Conservation (phyloP, 495 filamentous ascomycete species). For the Chaetomium fimeti region DNA sequence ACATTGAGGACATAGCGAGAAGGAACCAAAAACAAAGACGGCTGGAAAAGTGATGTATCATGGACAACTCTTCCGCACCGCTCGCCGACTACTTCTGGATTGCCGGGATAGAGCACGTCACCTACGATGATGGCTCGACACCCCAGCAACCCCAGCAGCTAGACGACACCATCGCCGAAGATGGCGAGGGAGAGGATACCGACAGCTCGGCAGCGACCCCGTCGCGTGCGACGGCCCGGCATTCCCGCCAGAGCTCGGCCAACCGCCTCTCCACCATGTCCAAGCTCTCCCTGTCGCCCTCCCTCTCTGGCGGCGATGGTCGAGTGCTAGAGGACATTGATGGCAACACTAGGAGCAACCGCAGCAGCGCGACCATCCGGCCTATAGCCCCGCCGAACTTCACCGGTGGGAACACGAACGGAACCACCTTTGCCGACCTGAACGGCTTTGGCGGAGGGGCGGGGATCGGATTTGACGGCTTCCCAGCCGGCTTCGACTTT, state of each 20-base stretch:
- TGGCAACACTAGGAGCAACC: conserved; percentile 71
- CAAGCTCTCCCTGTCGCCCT: conserved; percentile 52
- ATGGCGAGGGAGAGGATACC: conserved; percentile 56
- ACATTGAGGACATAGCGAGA: not conserved
- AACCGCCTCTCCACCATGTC: conserved; percentile 66
- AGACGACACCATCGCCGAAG: conserved; percentile 79
- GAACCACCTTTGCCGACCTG: not conserved
- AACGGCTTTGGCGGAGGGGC: conserved; percentile 28
- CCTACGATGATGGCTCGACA: conserved; percentile 51
- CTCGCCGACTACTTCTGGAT: conserved; percentile 99
- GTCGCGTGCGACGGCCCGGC: conserved; percentile 55
- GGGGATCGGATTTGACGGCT: conserved; percentile 30
- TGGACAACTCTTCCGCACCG: conserved; percentile 67
- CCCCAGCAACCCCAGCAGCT: conserved; percentile 41
- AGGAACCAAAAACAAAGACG: conserved; percentile 13
- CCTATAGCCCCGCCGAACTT: conserved; percentile 43
- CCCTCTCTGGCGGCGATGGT: conserved; percentile 41
- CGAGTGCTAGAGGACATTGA: conserved; percentile 59
- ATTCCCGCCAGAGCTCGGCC: conserved; percentile 62
- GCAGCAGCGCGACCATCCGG: conserved; percentile 84
- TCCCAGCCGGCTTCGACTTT: conserved; percentile 70
- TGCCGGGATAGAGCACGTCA: conserved; percentile 77
- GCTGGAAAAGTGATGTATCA: conserved; percentile 45
- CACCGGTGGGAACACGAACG: conserved; percentile 24
- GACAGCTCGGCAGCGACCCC: conserved; percentile 42